Conservation (phyloP, 805 yeast species). For the Wickerhamomyces chaumierensis region DNA sequence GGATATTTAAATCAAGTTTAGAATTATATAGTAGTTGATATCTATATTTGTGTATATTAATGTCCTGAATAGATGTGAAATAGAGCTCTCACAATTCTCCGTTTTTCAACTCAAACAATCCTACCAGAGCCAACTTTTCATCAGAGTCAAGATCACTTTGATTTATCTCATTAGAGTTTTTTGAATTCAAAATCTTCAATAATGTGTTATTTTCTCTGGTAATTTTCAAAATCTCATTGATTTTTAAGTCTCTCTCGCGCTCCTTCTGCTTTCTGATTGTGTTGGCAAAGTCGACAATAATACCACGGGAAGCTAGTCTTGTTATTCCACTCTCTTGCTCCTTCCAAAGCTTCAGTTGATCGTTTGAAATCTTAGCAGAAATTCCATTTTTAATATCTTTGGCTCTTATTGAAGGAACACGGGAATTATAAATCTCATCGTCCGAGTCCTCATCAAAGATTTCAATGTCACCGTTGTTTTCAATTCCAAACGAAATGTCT, state of each 20-base stretch:
- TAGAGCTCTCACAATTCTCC: not conserved
- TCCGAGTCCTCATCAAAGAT: constrained; percentile 32
- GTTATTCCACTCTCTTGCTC: constrained; percentile 36
- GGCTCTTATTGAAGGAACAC: constrained; percentile 26
- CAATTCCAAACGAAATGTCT: constrained; percentile 35
- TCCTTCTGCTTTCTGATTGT: constrained; percentile 20
- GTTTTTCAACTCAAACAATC: not conserved
- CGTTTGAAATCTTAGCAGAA: constrained; percentile 20
- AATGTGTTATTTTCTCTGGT: constrained; percentile 25
- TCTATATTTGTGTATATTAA: too few species aligned
- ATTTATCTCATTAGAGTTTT: not conserved
- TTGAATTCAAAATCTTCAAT: constrained; percentile 18
- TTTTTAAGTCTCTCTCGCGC: constrained; percentile 14
- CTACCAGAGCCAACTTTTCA: not conserved
- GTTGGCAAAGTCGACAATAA: constrained; percentile 57
- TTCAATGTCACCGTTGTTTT: constrained; percentile 50
- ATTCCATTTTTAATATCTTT: constrained; percentile 24
- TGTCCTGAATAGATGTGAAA: too few species aligned
- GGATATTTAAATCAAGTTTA: too few species aligned
- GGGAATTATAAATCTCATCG: constrained; percentile 20
- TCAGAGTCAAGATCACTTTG: not conserved
- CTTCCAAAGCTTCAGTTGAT: constrained; percentile 16
- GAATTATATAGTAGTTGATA: not conserved
- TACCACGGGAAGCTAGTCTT: constrained; percentile 55
- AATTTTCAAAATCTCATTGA: constrained; percentile 24